phyloP scores from a whole-genome alignment of 371 early-diverging fungal species.

The Apophysomyces sp. region DNA sequence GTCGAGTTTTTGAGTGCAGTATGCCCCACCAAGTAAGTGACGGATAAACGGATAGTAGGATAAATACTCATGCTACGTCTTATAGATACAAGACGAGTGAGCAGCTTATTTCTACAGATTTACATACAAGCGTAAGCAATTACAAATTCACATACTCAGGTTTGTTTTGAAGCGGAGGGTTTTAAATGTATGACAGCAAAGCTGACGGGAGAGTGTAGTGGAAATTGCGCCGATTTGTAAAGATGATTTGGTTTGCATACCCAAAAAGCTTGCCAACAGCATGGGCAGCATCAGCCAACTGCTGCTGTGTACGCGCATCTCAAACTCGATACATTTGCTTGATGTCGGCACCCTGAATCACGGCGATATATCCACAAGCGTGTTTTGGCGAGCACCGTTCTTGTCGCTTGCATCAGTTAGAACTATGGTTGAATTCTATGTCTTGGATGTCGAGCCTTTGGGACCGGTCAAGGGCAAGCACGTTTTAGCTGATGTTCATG shows the following conservation, averaged over 20 bases:
- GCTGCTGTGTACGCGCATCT: constrained; percentile 82
- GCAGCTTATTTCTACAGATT: constrained; percentile 97
- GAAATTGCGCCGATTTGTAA: constrained; percentile 98
- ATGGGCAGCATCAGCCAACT: constrained; percentile 87
- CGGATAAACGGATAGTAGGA: not conserved
- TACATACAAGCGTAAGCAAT: constrained; percentile 90
- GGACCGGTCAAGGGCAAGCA: constrained; percentile 76
- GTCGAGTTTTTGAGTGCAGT: constrained; percentile 91
- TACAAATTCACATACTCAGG: constrained; percentile 89
- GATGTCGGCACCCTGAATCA: constrained; percentile 81
- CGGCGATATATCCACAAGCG: constrained; percentile 72
- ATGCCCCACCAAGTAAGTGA: constrained; percentile 72
- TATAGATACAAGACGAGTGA: constrained; percentile 84
- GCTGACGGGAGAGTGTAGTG: constrained; percentile 62
- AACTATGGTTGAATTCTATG: constrained; percentile 87
- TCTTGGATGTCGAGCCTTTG: constrained; percentile 89
- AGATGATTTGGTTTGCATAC: constrained; percentile 95
- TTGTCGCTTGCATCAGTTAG: constrained; percentile 69
- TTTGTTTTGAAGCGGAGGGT: not conserved
- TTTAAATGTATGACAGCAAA: not conserved
- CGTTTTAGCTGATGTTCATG: constrained; percentile 76
- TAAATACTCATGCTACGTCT: not conserved
- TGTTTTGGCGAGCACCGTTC: constrained; percentile 89
- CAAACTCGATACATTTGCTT: constrained; percentile 81
- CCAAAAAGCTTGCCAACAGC: constrained; percentile 79